Evolutionary conservation across 495 filamentous ascomycete genomes (phyloP).

Genomic region (Penicillium psychrofluorescens): DNA sequence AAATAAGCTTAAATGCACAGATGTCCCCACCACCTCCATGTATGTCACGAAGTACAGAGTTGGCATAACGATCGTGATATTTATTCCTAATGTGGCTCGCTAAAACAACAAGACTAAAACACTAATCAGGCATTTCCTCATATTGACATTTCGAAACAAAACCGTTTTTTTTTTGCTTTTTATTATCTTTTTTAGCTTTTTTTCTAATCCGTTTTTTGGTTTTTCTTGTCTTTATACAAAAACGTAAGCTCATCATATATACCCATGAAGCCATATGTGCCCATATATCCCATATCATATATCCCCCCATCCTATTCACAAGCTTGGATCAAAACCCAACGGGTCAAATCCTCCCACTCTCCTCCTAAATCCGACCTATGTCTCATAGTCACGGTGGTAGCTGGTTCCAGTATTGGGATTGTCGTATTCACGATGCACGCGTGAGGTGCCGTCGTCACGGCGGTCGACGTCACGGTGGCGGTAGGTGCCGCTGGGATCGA

Average conservation of each 20-base stretch:
- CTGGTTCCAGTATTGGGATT: conserved; percentile 34
- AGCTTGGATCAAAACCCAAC: conserved; percentile 3
- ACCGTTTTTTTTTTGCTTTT: neutral
- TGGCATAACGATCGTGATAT: no score
- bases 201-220: neutral
- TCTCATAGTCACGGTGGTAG: conserved; percentile 24
- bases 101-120: neutral
- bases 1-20: no score
- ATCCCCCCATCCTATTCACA: neutral
- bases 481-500: conserved; percentile 22
- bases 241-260: neutral
- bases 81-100: neutral
- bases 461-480: conserved; percentile 29
- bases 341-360: neutral
- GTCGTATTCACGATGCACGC: conserved; percentile 30
- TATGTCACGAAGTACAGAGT: no score
- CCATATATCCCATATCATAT: no score
- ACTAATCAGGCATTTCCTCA: no score
- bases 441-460: conserved; percentile 25
- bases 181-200: neutral
- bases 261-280: neutral
- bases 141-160: neutral
- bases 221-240: neutral
- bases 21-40: no score
- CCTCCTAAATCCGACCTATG: conserved; percentile 5